phyloP scores from a whole-genome alignment of 2,329 filamentous ascomycete species.

The Trichoderma sp. region DNA sequence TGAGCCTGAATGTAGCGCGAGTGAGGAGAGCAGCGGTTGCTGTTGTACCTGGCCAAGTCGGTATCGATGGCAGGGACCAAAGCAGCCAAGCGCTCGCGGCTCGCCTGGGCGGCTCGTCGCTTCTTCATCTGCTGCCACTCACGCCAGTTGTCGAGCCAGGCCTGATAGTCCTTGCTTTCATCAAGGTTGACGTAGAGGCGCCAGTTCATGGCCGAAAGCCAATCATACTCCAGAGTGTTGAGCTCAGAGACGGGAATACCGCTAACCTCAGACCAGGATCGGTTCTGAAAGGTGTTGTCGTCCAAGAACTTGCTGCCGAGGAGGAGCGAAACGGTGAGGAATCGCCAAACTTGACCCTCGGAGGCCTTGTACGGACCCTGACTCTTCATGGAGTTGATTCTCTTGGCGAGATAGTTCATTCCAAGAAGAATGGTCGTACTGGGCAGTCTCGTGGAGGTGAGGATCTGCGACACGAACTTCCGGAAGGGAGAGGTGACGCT shows the following conservation, averaged over 20 bases:
- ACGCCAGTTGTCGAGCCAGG: constrained; percentile 62
- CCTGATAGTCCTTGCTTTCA: constrained; percentile 69
- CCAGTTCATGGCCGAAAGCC: constrained; percentile 82
- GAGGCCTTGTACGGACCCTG: constrained; percentile 57
- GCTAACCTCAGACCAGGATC: constrained; percentile 94
- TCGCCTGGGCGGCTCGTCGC: constrained; percentile 49
- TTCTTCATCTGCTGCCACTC: constrained; percentile 60
- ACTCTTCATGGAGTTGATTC: constrained; percentile 72
- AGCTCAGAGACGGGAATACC: constrained; percentile 82
- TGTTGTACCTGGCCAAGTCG: constrained; percentile 43
- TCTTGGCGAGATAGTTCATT: constrained; percentile 83
- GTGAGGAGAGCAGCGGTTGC: constrained; percentile 41
- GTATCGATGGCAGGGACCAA: constrained; percentile 52
- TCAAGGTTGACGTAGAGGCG: constrained; percentile 83
- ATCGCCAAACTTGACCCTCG: constrained; percentile 78
- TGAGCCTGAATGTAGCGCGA: constrained; percentile 57
- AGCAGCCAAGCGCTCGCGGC: constrained; percentile 52
- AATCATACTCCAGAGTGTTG: constrained; percentile 83
- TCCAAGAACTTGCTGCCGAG: constrained; percentile 95
- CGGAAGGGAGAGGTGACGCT: constrained; percentile 71
- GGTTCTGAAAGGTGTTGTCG: constrained; percentile 97
- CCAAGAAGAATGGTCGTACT: constrained; percentile 89
- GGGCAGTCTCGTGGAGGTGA: constrained; percentile 85
- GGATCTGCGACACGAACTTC: constrained; percentile 88
- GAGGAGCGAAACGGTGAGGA: constrained; percentile 81